Evolutionary conservation across 305 asterid species (phyloP), one percentile per base, ranked within the genome.

Genomic region (Plantago rigida): DNA sequence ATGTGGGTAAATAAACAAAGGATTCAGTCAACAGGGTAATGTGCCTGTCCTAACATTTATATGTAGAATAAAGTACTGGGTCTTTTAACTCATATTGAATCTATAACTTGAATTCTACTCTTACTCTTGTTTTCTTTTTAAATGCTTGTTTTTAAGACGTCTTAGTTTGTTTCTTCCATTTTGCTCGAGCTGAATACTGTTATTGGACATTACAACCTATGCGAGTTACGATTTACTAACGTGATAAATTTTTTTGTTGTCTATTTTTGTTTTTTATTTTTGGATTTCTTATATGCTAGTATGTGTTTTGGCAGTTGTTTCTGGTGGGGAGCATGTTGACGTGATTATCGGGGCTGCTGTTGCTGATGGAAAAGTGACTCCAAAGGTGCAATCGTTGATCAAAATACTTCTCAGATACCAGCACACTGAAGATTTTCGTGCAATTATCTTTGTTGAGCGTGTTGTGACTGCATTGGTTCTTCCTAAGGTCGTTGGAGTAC

Each of bases 311-410:
- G 47, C 68, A 93, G 99, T 84, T 81, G 97, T 87, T 68, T 93
- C 97, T 71, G 96, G 95, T 70, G 99, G 99, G 59, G 99, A 93
- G 76, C 99, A 93, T 69, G 90, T 93, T 49, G 99, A 93, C 80
- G 96, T 71, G 75, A 81, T 87, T 68, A 82, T 85, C 77, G 99
- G 99, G 64, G 97, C 99, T 82, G 99, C 99, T 69, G 99, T 93
- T 74, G 99, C 99, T 62, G 99, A 93, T 75, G 99, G 96, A 59
- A 93, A 93, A 84, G 99, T 93, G 80, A 93, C 99, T 58, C 99
- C 97, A 19, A 92, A 89, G 73, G 97, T 93, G 76, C 99, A 93
- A 78, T 85, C 99, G 48, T 75, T 93, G 76, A 85, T 93, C 68
- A 89, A 93, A 77, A 64, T 87, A 64, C 99, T 93, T 78, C 84